Evolutionary conservation across 2,329 filamentous ascomycete species (phyloP).

Genomic region (Pseudonectria foliicola): DNA sequence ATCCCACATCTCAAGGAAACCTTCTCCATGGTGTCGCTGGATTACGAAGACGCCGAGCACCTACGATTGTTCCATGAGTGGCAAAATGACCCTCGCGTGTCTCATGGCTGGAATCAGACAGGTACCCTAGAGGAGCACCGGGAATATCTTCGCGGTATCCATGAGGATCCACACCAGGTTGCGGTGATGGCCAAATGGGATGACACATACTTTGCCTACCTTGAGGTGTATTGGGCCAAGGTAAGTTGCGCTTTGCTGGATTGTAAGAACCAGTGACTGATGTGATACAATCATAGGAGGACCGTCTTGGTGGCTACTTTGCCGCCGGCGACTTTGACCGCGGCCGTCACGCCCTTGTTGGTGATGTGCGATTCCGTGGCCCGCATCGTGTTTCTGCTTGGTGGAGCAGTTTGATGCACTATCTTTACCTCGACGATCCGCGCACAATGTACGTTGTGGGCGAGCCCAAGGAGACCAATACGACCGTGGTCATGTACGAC

Average conservation of each 20-base stretch:
- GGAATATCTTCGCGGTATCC: slow-evolving; percentile 60
- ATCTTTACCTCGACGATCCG: slow-evolving; percentile 54
- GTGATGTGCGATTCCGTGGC: slow-evolving; percentile 52
- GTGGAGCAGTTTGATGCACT: slow-evolving; percentile 58
- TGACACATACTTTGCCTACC: slow-evolving; percentile 66
- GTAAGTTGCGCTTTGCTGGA: slow-evolving; percentile 22
- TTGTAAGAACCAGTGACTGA: neutral
- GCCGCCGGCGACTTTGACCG: slow-evolving; percentile 49
- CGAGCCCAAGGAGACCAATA: slow-evolving; percentile 66
- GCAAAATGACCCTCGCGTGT: slow-evolving; percentile 79
- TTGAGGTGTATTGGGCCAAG: slow-evolving; percentile 73
- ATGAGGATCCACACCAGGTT: slow-evolving; percentile 65
- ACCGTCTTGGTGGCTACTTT: slow-evolving; percentile 50
- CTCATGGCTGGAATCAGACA: slow-evolving; percentile 72
- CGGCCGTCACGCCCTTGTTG: slow-evolving; percentile 51
- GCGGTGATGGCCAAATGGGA: slow-evolving; percentile 66
- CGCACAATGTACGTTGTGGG: slow-evolving; percentile 52
- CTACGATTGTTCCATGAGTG: slow-evolving; percentile 66
- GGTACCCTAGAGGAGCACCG: slow-evolving; percentile 69
- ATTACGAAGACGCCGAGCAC: slow-evolving; percentile 58
- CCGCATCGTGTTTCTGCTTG: slow-evolving; percentile 54
- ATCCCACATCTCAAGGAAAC: slow-evolving; percentile 69
- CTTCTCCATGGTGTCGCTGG: slow-evolving; percentile 70
- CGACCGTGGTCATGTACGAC: slow-evolving; percentile 66
- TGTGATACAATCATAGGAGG: slow-evolving; percentile 34